Conservation (phyloP, 1,139 yeast species). For the Yamadazyma atmosphaerica region DNA sequence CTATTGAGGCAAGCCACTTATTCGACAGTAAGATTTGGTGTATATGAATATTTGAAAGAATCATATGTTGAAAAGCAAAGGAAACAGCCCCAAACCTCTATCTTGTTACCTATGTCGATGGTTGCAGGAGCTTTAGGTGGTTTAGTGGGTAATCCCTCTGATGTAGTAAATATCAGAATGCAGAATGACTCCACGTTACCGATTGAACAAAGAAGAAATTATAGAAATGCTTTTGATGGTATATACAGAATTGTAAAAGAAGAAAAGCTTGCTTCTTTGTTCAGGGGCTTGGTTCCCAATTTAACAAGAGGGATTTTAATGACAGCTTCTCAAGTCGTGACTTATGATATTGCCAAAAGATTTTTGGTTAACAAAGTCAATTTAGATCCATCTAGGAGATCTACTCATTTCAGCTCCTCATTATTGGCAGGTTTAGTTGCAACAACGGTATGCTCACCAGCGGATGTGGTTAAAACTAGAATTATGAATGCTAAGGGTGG, state of each 20-base stretch:
- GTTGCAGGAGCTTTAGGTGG: conserved; percentile 83
- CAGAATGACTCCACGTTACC: conserved; percentile 82
- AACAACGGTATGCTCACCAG: conserved; percentile 89
- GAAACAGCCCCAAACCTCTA: conserved; percentile 38
- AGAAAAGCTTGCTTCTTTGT: conserved; percentile 62
- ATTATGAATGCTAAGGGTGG: conserved; percentile 71
- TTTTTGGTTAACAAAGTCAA: conserved; percentile 51
- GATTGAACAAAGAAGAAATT: conserved; percentile 64
- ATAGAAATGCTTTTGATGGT: conserved; percentile 79
- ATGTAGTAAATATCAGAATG: conserved; percentile 87
- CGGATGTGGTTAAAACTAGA: conserved; percentile 86
- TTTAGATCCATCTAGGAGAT: conserved; percentile 60
- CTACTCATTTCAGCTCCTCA: conserved; percentile 78
- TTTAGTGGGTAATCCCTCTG: conserved; percentile 83
- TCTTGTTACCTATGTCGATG: conserved; percentile 77
- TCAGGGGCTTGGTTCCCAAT: conserved; percentile 78
- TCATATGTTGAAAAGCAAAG: conserved; percentile 36
- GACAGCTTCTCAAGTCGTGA: conserved; percentile 92
- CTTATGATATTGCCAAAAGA: conserved; percentile 76
- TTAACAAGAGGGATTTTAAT: conserved; percentile 78
- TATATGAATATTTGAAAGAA: conserved; percentile 75
- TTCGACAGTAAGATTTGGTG: conserved; percentile 83
- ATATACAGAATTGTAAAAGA: conserved; percentile 55
- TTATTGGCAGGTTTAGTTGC: conserved; percentile 82
- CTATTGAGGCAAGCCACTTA: conserved; percentile 84